These are phyloP conservation scores for Dactylellina parvicollis DNA, from an alignment of 2,329 filamentous ascomycete species.

Conservation along the genomic window DNA sequence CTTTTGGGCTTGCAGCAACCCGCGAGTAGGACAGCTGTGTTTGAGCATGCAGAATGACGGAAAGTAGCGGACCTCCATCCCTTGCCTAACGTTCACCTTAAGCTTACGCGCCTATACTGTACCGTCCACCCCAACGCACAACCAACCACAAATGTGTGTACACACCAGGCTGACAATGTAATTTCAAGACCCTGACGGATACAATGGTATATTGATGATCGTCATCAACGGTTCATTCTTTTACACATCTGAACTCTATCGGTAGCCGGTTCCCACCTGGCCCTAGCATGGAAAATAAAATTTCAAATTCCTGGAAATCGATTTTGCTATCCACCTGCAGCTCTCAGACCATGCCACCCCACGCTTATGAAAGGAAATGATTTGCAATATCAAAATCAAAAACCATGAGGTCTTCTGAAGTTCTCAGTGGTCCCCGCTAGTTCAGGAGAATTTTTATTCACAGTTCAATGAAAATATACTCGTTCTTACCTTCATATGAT, in stretches of 20 bases:
- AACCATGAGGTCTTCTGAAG: conserved; percentile 6
- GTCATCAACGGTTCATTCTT: not conserved
- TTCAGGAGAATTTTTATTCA: not conserved
- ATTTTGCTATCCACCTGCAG: not conserved
- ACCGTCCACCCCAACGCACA: conserved; percentile 35
- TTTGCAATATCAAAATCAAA: conserved; percentile 19
- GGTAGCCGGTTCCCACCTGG: too few relatives aligned
- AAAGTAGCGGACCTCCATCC: conserved; percentile 7
- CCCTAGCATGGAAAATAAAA: too few relatives aligned
- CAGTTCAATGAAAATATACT: not conserved
- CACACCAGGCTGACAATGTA: not conserved
- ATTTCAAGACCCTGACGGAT: not conserved
- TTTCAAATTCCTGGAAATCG: not conserved
- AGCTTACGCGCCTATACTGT: not conserved
- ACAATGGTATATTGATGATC: not conserved
- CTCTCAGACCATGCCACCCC: not conserved
- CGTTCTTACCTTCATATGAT: not conserved
- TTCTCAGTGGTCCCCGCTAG: conserved; percentile 2
- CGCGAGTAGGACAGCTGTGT: not conserved
- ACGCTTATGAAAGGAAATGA: conserved; percentile 28
- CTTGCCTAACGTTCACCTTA: not conserved
- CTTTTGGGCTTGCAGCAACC: not conserved
- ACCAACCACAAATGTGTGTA: conserved; percentile 14
- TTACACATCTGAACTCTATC: not conserved
- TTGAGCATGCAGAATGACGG: conserved; percentile 11